Evolutionary conservation across 1,284 basidiomycete genomes (phyloP), one percentile per base, ranked within the genome.

Genomic region (Apiotrichum veenhuisii): DNA sequence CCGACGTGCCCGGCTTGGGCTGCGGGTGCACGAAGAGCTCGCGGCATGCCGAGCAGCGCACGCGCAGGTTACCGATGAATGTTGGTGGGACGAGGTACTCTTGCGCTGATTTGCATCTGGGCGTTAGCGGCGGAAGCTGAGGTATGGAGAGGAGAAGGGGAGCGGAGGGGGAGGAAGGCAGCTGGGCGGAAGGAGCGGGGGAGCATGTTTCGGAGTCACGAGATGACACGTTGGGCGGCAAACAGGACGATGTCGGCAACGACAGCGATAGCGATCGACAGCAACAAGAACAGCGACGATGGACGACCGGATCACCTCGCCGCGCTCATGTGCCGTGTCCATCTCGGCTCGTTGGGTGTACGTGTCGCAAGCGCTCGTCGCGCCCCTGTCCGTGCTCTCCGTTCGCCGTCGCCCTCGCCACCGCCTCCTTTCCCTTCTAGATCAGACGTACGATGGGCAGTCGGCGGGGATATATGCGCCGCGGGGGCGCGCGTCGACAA

Each of bases 1-100:
- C n/a, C n/a, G n/a, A n/a, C n/a, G n/a, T n/a, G n/a, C 37, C 60
- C 15, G 70, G 69, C 54, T 65, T 60, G 17, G 70, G 72, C 51
- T 73, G 69, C 33, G 74, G 73, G 52, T 75, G 72, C 44, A 55
- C 66, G 60, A 63, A 73, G 26, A 61, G 64, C 44, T 57, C 58
- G 55, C 57, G 70, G 65, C 64, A 92, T 58, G 80, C 77, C 68
- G 81, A 85, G 71, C 91, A 93, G 63, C 84, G 82, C 44, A 92
- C 78, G 63, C 83, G 82, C 2, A 91, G 82, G 3, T 85, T 70
- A 0, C 85, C 84, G 41, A 85, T 84, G 25, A 78, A 77, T 0
- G 88, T 85, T 1, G 77, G 78, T 1, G 89, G 89, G 1, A 87
- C 79, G 2, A 85, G 81, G 69, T 91, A 93, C 69, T 93, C 90